Percentiles rank a stretch among this genome's conserved stretches.
Conservation (phyloP, 2,329 filamentous ascomycete genomes). For the Ustilaginoidea virens region DNA sequence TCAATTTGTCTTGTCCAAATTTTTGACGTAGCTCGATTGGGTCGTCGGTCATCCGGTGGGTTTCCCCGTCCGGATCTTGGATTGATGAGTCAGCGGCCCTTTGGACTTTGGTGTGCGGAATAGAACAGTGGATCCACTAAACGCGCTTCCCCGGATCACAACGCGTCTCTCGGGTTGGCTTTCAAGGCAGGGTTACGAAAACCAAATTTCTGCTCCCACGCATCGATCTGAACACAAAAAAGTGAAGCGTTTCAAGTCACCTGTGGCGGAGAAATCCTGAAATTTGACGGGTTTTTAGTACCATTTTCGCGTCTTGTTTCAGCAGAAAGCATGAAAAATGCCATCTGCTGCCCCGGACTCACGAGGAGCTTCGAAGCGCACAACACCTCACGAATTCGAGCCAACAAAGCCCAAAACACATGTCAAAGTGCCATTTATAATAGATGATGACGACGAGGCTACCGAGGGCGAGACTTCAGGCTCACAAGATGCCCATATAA, state of each 20-base stretch:
- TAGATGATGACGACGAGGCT: conserved; percentile 21
- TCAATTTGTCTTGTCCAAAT: conserved; percentile 9
- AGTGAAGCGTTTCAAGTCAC: no score
- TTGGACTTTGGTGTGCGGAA: conserved; percentile 6
- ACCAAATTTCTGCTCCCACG: no score
- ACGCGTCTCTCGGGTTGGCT: conserved; percentile 5
- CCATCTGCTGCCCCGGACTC: no score
- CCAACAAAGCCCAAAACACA: conserved; percentile 19
- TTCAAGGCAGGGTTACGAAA: no score
- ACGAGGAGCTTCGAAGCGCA: conserved; percentile 18
- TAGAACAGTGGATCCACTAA: conserved; percentile 11
- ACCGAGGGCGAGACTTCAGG: conserved; percentile 9
- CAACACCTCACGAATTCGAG: conserved; percentile 19
- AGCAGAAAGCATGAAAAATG: no score
- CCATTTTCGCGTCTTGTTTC: no score
- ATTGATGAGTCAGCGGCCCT: conserved; percentile 8
- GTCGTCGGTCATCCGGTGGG: conserved; percentile 10
- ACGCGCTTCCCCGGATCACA: conserved; percentile 9
- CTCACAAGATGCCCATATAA: conserved; percentile 8
- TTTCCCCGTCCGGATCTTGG: conserved; percentile 15
- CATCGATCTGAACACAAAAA: background rate
- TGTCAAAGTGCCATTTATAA: conserved; percentile 21
- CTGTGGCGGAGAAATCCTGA: no score
- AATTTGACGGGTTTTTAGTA: background rate
- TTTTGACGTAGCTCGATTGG: conserved; percentile 14